Evolutionary conservation across 164 flowering plant species (phyloP).

Genomic region (Magnolia kwangsiensis): DNA sequence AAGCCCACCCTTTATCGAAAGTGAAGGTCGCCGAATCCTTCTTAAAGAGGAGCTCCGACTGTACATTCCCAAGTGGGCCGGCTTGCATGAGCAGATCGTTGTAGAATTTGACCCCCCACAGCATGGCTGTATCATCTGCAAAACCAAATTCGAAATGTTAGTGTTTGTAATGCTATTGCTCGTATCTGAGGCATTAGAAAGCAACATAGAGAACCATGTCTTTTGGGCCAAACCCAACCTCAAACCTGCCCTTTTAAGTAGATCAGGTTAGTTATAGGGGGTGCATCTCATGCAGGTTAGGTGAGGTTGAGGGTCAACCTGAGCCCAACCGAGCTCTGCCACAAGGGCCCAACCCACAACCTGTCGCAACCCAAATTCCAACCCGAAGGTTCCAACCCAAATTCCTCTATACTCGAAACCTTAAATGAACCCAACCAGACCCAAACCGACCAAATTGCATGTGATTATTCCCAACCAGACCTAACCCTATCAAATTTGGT

Average conservation of each 20-base stretch:
- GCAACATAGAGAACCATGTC: not conserved
- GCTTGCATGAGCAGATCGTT: constrained; percentile 68
- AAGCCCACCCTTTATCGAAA: constrained; percentile 80
- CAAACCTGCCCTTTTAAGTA: not conserved
- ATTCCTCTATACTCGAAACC: no score
- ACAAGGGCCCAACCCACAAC: no score
- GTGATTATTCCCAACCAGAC: no score
- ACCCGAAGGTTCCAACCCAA: no score
- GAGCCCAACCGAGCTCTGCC: no score
- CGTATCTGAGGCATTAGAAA: not conserved
- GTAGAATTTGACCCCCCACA: constrained; percentile 75
- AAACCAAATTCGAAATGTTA: constrained; percentile 4
- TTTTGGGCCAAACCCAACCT: not conserved
- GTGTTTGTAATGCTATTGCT: not conserved
- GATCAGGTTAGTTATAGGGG: not conserved
- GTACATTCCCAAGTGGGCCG: constrained; percentile 69
- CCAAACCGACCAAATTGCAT: no score
- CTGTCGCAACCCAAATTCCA: no score
- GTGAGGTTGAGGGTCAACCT: no score
- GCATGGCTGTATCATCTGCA: constrained; percentile 83
- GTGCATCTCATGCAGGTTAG: no score
- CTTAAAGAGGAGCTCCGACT: constrained; percentile 67
- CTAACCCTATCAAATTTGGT: no score
- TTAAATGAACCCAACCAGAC: no score
- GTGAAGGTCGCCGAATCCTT: constrained; percentile 61